phyloP scores from a whole-genome alignment of 1,284 basidiomycete species.

The Tylopilus orsonianus region DNA sequence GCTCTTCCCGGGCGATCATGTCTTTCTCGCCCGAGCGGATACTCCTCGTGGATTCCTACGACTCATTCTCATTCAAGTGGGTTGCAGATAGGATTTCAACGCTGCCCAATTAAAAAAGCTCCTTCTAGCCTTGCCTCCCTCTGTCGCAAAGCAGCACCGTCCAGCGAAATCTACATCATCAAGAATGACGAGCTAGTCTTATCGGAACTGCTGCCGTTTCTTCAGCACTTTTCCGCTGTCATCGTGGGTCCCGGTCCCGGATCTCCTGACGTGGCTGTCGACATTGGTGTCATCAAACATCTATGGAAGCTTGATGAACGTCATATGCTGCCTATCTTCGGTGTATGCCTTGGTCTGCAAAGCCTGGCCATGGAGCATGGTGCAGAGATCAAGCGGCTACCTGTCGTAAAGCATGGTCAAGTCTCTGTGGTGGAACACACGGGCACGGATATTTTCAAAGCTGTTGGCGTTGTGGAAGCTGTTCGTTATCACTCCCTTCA shows the following conservation, averaged over 20 bases:
- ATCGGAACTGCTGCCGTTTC: slow-evolving; percentile 47
- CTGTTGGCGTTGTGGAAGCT: slow-evolving; percentile 59
- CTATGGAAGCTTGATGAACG: slow-evolving; percentile 61
- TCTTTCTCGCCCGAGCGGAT: slow-evolving; percentile 37
- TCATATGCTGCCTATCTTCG: slow-evolving; percentile 71
- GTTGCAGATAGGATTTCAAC: slow-evolving; percentile 26
- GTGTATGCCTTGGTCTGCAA: slow-evolving; percentile 92
- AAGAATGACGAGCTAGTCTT: slow-evolving; percentile 65
- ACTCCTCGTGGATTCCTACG: slow-evolving; percentile 79
- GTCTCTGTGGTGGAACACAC: slow-evolving; percentile 65
- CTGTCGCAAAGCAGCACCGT: slow-evolving; percentile 58
- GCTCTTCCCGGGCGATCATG: slow-evolving; percentile 16
- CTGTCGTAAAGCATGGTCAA: slow-evolving; percentile 80
- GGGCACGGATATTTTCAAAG: slow-evolving; percentile 61
- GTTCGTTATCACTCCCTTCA: slow-evolving; percentile 87
- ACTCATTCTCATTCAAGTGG: slow-evolving; percentile 85
- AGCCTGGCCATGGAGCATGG: slow-evolving; percentile 83
- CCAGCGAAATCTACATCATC: slow-evolving; percentile 62
- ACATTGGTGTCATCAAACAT: slow-evolving; percentile 66
- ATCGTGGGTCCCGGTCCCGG: slow-evolving; percentile 82
- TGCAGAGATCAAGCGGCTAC: slow-evolving; percentile 51
- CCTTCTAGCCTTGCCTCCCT: slow-evolving; percentile 59
- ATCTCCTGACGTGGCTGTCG: slow-evolving; percentile 61
- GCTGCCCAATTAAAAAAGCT: not conserved
- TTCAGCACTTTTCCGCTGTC: slow-evolving; percentile 64